phyloP scores from a whole-genome alignment of 257 asterid genomes.

The Solanum etuberosum region DNA sequence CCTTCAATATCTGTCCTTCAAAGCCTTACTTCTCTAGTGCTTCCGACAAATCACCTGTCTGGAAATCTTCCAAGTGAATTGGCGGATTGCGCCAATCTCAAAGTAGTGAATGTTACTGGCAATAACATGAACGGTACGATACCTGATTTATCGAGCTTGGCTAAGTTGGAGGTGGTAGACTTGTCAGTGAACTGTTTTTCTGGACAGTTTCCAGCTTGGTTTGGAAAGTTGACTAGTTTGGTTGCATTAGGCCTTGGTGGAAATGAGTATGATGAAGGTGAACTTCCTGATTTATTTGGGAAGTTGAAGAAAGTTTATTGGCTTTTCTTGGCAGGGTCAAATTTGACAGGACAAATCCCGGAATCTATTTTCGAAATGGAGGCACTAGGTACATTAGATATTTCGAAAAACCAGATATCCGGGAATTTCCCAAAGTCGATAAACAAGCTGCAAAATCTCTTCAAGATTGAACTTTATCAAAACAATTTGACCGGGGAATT shows the following conservation, averaged over 20 bases:
- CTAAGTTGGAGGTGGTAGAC: conserved; percentile 29
- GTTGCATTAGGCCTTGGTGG: conserved; percentile 60
- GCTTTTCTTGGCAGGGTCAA: conserved; percentile 62
- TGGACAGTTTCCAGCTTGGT: conserved; percentile 61
- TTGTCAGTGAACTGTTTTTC: conserved; percentile 52
- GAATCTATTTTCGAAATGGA: conserved; percentile 56
- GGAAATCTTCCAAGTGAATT: conserved; percentile 41
- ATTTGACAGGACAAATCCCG: conserved; percentile 58
- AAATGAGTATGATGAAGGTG: conserved; percentile 32
- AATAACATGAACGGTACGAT: conserved; percentile 45
- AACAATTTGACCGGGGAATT: conserved; percentile 50
- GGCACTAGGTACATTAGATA: conserved; percentile 38
- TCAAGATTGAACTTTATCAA: conserved; percentile 56
- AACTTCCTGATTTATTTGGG: conserved; percentile 42
- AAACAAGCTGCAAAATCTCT: conserved; percentile 38
- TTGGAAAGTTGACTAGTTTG: conserved; percentile 34
- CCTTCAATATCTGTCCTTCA: conserved; percentile 35
- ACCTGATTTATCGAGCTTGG: conserved; percentile 39
- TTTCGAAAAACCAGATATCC: conserved; percentile 36
- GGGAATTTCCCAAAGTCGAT: conserved; percentile 59
- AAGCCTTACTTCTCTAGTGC: conserved; percentile 42
- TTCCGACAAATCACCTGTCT: conserved; percentile 34
- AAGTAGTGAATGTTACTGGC: conserved; percentile 49
- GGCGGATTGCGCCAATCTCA: conserved; percentile 32
- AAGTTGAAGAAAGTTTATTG: conserved; percentile 30